phyloP scores from a whole-genome alignment of 169 alveolate species.

The Plasmodium malariae region DNA sequence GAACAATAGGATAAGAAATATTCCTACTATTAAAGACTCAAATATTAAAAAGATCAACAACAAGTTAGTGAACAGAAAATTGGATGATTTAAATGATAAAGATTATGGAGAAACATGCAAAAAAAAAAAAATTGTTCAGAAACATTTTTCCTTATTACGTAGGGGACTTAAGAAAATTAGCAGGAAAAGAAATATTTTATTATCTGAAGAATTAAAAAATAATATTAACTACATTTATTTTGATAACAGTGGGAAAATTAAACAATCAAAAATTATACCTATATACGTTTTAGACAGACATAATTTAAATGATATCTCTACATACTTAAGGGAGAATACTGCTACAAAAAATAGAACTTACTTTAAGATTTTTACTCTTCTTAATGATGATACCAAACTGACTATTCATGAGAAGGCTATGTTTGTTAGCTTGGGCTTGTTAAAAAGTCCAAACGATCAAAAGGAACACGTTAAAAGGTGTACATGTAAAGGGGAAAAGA shows the following conservation, averaged over 20 bases:
- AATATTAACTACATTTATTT: constrained; percentile 63
- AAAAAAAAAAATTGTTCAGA: constrained; percentile 44
- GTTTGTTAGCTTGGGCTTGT: background rate
- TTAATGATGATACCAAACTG: constrained; percentile 9
- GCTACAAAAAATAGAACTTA: background rate
- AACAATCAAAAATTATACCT: constrained; percentile 57
- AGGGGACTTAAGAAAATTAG: constrained; percentile 37
- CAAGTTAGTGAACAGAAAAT: constrained; percentile 11
- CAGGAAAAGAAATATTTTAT: constrained; percentile 48
- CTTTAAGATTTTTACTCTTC: constrained; percentile 20
- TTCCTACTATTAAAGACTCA: background rate
- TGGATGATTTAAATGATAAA: constrained; percentile 11
- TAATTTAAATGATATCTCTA: constrained; percentile 39
- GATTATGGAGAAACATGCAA: constrained; percentile 43
- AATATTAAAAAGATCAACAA: constrained; percentile 7
- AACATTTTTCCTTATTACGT: constrained; percentile 49
- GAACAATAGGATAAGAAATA: too few species aligned
- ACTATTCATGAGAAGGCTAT: background rate
- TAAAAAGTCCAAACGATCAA: constrained; percentile 2
- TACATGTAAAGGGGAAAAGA: background rate
- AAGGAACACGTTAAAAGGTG: background rate
- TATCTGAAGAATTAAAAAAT: constrained; percentile 61
- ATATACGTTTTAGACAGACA: constrained; percentile 72
- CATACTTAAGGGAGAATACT: constrained; percentile 18
- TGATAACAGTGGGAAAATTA: constrained; percentile 49